Evolutionary conservation across 2,329 filamentous ascomycete genomes (phyloP), one percentile per base, ranked within the genome.

Genomic region (Fusarium sambucinum): DNA sequence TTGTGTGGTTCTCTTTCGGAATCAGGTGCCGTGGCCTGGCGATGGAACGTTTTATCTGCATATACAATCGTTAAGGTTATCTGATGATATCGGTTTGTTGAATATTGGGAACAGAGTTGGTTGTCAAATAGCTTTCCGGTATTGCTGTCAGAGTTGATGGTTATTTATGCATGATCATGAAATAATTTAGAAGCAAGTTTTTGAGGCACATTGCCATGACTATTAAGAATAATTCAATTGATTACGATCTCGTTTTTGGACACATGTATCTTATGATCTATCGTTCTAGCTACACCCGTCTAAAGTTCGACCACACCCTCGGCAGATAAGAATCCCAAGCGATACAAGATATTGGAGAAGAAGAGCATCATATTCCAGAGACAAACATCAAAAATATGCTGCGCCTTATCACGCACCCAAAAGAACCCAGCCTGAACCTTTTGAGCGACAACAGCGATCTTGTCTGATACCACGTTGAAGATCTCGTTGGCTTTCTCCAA

Each of bases 331-430:
- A 25, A 40, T 11, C 60, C 60, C n/a, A 57, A 19, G 6, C 23
- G 25, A 14, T 47, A 52, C n/a, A 33, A 42, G 11, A 47, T 6
- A 21, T 64, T 37, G 3, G 33, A 59, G 8, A 59, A 29, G 2
- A 32, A 11, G 23, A 64, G 53, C 59, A 64, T 59, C 2, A 44
- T 16, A 2, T 12, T 59, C 53, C 53, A 64, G 5, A 64, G 46
- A 44, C 59, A 59, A 0, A 42, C 12, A 19, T 64, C 61, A 3
- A 64, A 64, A 2, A 64, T 1, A 21, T 33, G 17, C 32, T 64
- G 61, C 2, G 40, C 52, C 21, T 63, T 52, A 6, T 64, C 59
- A 3, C 63, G 19, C 4, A 64, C 10, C 6, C 10, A 17, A 21
- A 17, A 30, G 16, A 64, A 41, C 2, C 14, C 25, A 2, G 9